Evolutionary conservation across 176 grass and related monocot species (phyloP), one percentile per base, ranked within the genome.

Genomic region (Echinochloa phyllopogon): DNA sequence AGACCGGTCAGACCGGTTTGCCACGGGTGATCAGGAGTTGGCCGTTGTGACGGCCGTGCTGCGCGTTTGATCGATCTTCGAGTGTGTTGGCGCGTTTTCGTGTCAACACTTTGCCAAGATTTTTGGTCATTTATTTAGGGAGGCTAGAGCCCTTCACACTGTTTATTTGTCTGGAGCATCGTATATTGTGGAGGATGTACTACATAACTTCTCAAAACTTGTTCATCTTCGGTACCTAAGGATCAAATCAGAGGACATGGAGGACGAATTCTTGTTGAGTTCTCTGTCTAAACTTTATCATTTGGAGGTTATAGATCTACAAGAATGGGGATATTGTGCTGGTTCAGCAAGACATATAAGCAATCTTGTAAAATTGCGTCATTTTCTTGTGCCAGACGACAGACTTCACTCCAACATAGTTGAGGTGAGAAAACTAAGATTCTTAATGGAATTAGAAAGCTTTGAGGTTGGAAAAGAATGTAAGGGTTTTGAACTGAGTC

Each of bases 201-300:
- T 63, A 39, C 6, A 18, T 1, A 38, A 49, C 14, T 76, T 78
- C 0, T 10, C 41, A 21, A 39, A 36, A 7, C 23, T 55, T 51
- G 24, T 76, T 2, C 83, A 76, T 69, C 83, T 85, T 45, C 83
- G 73, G 2, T 69, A 85, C 27, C 20, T 78, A 6, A 25, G 45
- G 21, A 43, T 85, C 0, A n/a, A n/a, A n/a, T n/a, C n/a, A n/a
- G n/a, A n/a, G n/a, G n/a, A n/a, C n/a, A n/a, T n/a, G n/a, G n/a
- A n/a, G n/a, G n/a, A n/a, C n/a, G n/a, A n/a, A n/a, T n/a, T n/a
- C n/a, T n/a, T 50, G 9, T 0, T 1, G 0, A 8, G 0, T 10
- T 0, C 45, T 73, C 15, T 69, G 9, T 12, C 14, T 1, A 49
- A 44, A 33, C 45, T 73, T 27, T 73, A 73, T 18, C 70, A 73